A percentile compares a stretch with the other conserved stretches of the same genome.
phyloP scores from a whole-genome alignment of 2,329 filamentous ascomycete genomes.

The Microascus cirrosus region DNA sequence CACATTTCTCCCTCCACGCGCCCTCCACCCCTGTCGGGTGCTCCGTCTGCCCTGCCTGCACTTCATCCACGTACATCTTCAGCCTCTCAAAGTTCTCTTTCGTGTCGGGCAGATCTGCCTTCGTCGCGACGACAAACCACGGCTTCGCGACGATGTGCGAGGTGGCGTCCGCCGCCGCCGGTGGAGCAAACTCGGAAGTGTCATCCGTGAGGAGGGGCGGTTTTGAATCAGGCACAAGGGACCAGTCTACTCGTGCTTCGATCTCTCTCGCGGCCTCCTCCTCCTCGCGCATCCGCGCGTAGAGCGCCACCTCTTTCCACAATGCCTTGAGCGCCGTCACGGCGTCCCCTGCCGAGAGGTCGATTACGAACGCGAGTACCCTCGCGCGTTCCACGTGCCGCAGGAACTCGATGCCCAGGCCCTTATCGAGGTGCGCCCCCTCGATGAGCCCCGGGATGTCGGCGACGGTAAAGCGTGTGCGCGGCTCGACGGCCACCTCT shows the following conservation, averaged over 20 bases:
- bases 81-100: constrained; percentile 65
- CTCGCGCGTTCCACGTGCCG: constrained; percentile 90
- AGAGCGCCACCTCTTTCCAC: constrained; percentile 84
- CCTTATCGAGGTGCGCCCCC: constrained; percentile 83
- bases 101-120: constrained; percentile 73
- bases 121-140: constrained; percentile 93
- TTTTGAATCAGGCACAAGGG: constrained; percentile 35
- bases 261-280: constrained; percentile 56
- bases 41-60: constrained; percentile 48
- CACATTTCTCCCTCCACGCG: constrained; percentile 49
- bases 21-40: constrained; percentile 62
- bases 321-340: constrained; percentile 67
- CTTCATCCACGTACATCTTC: constrained; percentile 55
- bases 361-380: constrained; percentile 87
- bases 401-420: constrained; percentile 82
- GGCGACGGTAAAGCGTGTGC: constrained; percentile 82
- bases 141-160: constrained; percentile 85
- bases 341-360: constrained; percentile 70
- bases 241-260: constrained; percentile 44
- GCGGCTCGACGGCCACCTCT: constrained; percentile 38
- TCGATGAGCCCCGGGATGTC: constrained; percentile 93
- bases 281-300: constrained; percentile 68
- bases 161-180: constrained; percentile 20
- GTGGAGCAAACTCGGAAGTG: constrained; percentile 6
- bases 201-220: not conserved